These are phyloP conservation scores for Zasmidium citrigriseum DNA, from an alignment of 2,329 filamentous ascomycete genomes.

Conservation along the genomic window DNA sequence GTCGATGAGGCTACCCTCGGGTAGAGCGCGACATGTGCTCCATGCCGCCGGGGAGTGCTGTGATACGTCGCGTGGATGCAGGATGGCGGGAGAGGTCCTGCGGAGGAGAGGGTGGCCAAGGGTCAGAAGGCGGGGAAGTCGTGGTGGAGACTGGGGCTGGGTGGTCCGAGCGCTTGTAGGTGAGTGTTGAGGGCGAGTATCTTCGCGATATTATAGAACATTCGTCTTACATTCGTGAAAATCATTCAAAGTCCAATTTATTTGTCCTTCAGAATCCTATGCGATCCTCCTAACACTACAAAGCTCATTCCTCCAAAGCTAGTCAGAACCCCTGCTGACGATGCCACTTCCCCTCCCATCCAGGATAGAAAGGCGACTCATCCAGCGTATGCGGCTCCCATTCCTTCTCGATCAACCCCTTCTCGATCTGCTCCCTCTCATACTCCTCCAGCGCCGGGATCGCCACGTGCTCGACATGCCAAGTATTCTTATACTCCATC, in stretches of 20 bases:
- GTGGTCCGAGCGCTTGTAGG: too few relatives aligned
- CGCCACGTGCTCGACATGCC: conserved; percentile 74
- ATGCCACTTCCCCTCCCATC: conserved; percentile 76
- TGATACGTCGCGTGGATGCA: neutral
- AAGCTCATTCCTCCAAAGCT: neutral
- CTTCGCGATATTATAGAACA: too few relatives aligned
- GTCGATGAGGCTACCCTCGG: neutral
- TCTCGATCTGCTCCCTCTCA: conserved; percentile 65
- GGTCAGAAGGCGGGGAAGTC: too few relatives aligned
- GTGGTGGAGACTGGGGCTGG: too few relatives aligned
- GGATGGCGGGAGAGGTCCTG: neutral
- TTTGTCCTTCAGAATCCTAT: too few relatives aligned
- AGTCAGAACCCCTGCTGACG: conserved; percentile 59
- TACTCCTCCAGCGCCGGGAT: conserved; percentile 66
- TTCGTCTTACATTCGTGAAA: too few relatives aligned
- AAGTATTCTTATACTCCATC: conserved; percentile 80
- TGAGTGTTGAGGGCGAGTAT: too few relatives aligned
- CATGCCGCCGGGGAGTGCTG: neutral
- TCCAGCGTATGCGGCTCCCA: conserved; percentile 72
- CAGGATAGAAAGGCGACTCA: conserved; percentile 74
- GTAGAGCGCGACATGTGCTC: neutral
- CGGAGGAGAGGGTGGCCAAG: too few relatives aligned
- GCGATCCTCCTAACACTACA: too few relatives aligned
- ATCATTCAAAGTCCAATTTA: too few relatives aligned
- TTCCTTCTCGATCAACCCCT: conserved; percentile 58